These are phyloP conservation scores for Boletus rex-veris DNA, from an alignment of 768 basidiomycete species.

Conservation along the genomic window DNA sequence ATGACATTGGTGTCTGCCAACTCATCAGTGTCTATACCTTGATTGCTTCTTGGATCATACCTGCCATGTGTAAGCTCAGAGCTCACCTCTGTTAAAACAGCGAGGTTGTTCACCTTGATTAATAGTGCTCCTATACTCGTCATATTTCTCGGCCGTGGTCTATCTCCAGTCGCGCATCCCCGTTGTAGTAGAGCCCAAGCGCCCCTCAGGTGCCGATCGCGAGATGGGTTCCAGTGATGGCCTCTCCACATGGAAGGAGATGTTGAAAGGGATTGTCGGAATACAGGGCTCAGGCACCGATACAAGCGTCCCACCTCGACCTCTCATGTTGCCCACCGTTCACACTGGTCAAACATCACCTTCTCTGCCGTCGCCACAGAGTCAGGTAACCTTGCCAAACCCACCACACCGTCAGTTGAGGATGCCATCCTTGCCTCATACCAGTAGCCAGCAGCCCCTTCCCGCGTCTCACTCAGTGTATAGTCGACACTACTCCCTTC, in stretches of 20 bases:
- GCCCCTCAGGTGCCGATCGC: conserved; percentile 8
- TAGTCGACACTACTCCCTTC: conserved; percentile 24
- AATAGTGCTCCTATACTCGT: conserved; percentile 43
- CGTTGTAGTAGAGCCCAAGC: conserved; percentile 14
- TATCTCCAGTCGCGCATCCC: conserved; percentile 33
- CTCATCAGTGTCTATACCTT: conserved; percentile 48
- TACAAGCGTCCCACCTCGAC: neutral
- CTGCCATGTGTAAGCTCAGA: conserved; percentile 43
- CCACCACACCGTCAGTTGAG: conserved; percentile 12
- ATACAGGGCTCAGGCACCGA: neutral
- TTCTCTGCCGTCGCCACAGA: neutral
- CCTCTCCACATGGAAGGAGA: conserved; percentile 3
- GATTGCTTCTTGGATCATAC: conserved; percentile 52
- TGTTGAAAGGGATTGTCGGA: neutral
- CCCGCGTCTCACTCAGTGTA: neutral
- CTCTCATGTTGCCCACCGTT: conserved; percentile 10
- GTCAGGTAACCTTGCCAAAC: neutral
- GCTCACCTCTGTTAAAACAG: neutral
- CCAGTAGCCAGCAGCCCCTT: neutral
- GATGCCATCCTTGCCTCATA: neutral
- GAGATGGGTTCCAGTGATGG: conserved; percentile 17
- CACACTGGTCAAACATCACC: conserved; percentile 5
- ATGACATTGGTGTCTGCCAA: conserved; percentile 44
- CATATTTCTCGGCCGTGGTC: conserved; percentile 38
- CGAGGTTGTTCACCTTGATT: conserved; percentile 3